Evolutionary conservation across 768 basidiomycete genomes (phyloP), one percentile per base, ranked within the genome.

Genomic region (Trametopsis cervina): DNA sequence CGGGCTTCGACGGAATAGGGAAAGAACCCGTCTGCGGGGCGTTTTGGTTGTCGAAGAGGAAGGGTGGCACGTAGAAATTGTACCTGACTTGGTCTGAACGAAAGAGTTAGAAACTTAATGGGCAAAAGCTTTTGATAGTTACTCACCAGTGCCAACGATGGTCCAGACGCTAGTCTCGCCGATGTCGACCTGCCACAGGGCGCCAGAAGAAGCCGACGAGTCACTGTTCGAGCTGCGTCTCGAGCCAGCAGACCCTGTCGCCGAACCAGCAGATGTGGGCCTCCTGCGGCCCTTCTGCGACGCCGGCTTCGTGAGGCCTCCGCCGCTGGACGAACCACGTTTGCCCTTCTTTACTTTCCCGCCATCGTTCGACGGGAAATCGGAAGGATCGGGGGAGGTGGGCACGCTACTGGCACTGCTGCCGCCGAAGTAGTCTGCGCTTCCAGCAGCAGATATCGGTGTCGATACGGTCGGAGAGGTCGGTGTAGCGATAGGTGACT

Each of bases 81-180:
- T 93, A 92, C 52, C 91, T 83, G 45, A 91, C 78, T 78, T 92
- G 87, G 60, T 94, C 90, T 84, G 67, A 48, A 51, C n/a, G n/a
- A n/a, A n/a, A n/a, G n/a, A n/a, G n/a, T n/a, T n/a, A n/a, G n/a
- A n/a, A n/a, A n/a, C n/a, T n/a, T n/a, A n/a, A n/a, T n/a, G n/a
- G n/a, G n/a, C n/a, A n/a, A n/a, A n/a, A n/a, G n/a, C n/a, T n/a
- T n/a, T n/a, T n/a, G n/a, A n/a, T n/a, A n/a, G n/a, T n/a, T n/a
- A 53, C 74, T 66, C 64, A 90, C 89, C 89, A 53, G 88, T 91
- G 56, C 91, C 89, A 52, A 92, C 89, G 55, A 93, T 89, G 3
- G 91, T 93, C 91, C 91, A 94, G 20, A 92, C 87, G 61, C 89
- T 90, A 24, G 89, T 90, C 70, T 93, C 90, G 52, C 90, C 90